Evolutionary conservation across 2,329 filamentous ascomycete genomes (phyloP), one percentile per base, ranked within the genome.

Genomic region (Epichloe coenophiala): DNA sequence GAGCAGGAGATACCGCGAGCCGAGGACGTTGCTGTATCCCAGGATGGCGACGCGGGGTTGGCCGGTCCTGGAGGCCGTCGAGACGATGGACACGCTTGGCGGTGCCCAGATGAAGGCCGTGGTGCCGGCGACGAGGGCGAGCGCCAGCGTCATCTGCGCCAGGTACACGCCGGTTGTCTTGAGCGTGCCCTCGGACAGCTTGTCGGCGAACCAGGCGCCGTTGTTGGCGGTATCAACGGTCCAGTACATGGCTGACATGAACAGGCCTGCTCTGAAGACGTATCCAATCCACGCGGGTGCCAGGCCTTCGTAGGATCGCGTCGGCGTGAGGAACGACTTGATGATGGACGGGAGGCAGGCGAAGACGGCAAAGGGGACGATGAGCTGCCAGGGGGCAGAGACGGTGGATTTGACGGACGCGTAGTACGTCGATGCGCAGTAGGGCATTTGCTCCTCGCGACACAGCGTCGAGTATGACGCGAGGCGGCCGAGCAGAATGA

Each of bases 361-460:
- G 13, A 84, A 82, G 9, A 89, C 76, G n/a, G 79, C 60, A 59
- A 89, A 86, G 0, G 91, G 88, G 45, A 97, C 84, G 7, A 74
- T 67, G 17, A 96, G 75, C 65, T 97, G 91, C 88, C 90, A 96
- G 1, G 83, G 77, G 1, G 91, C 87, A 3, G 91, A 96, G 1
- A 90, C 97, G 0, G 93, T 97, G 0, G 91, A 95, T 3, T 84
- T 87, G 9, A 84, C 80, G 0, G 91, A 96, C 4, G 89, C 85
- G 63, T 98, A 98, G 71, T 96, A 98, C 0, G 93, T 96, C 2
- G 91, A 95, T 49, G 80, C 81, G 72, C 93, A 98, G 69, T 85
- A 94, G 0, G 93, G 93, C 88, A 97, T 96, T 69, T 98, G 93
- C 69, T 98, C 93, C 66, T 98, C 93, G 52, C 93, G 84, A 64